Base-by-base conservation (phyloP, 179 eudicot species). In the Sideroxylon spinosum region DNA sequence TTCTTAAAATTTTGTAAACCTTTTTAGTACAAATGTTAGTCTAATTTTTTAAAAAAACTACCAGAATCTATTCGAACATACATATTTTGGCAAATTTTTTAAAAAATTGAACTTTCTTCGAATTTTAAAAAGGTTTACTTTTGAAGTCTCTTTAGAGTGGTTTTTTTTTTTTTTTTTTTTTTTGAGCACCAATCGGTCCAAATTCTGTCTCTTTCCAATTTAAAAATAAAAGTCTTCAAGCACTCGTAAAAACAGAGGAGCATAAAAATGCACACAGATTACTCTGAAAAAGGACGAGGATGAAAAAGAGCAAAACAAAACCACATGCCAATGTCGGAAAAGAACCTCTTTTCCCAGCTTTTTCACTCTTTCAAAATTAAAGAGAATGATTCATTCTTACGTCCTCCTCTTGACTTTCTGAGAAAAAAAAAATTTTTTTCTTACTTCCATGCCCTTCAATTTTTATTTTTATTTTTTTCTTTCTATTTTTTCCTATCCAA, bases 301-400 rank as follows among this genome's bases (percentile, higher is more conserved):
- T 1, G 78, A 22, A 22, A 71, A 80, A 81, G 83, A 73, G 48
- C 44, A 65, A 83, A 68, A 73, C 72, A 79, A 44, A 80, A 66
- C 74, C 88, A 85, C 89, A 85, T 83, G 89, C 78, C 74, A 76
- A 32, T 67, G 77, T 52, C 66, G 65, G 71, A 68, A 74, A 69
- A 46, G 78, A 79, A 74, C 20, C 49, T 64, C 84, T 67, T 10
- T 37, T 68, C 56, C 56, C 64, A 60, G n/a, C 68, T 64, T 53
- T 66, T 79, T 70, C 80, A 7, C 72, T 9, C 19, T 75, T 63
- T 44, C 60, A 55, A 57, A 59, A 61, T 62, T 37, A 37, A 1
- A 37, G 79, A 75, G 82, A 83, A 60, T 79, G 70, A 81, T 68
- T 59, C 76, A 81, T 65, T 68, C 64, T 68, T 76, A 63, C 79